These are phyloP conservation scores for Gossypium thurberi DNA, from an alignment of 345 rosid species.

Conservation along the genomic window DNA sequence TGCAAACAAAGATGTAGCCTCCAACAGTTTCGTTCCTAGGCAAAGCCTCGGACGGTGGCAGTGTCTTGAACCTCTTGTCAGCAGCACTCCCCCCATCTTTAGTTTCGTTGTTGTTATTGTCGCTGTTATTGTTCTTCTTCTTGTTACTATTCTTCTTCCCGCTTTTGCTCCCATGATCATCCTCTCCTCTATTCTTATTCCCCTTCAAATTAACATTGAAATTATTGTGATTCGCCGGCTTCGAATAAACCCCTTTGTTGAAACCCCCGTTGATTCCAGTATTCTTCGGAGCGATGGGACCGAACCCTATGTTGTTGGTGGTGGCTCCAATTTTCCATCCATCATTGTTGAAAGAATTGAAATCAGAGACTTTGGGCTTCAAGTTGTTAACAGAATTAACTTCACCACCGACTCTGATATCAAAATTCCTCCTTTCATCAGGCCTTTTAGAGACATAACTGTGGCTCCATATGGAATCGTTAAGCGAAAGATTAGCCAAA, in stretches of 20 bases:
- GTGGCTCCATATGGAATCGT: conserved; percentile 90
- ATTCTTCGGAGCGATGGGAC: conserved; percentile 32
- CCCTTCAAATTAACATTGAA: conserved; percentile 40
- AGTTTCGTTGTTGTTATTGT: conserved; percentile 26
- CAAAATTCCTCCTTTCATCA: conserved; percentile 72
- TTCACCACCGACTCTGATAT: conserved; percentile 52
- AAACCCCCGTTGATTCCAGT: conserved; percentile 62
- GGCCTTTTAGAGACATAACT: conserved; percentile 42
- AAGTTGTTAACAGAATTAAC: conserved; percentile 22
- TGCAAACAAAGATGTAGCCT: conserved; percentile 96
- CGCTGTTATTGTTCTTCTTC: conserved; percentile 33
- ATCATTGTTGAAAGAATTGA: conserved; percentile 37
- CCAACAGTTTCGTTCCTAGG: conserved; percentile 91
- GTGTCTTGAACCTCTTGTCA: conserved; percentile 94
- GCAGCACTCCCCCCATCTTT: conserved; percentile 24
- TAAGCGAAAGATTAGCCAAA: conserved; percentile 68
- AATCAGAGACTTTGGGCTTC: conserved; percentile 35
- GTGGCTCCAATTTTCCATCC: conserved; percentile 47
- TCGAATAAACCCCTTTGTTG: conserved; percentile 66
- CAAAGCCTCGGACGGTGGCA: conserved; percentile 83
- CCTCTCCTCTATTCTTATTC: conserved; percentile 43
- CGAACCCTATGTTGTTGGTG: conserved; percentile 18
- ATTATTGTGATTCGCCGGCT: conserved; percentile 20
- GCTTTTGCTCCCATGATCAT: conserved; percentile 35
- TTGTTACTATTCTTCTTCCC: conserved; percentile 49